Percentiles rank a stretch among this genome's conserved stretches.
These are phyloP conservation scores for Leucocoprinus sp. DNA, from an alignment of 768 basidiomycete genomes.

Conservation along the genomic window DNA sequence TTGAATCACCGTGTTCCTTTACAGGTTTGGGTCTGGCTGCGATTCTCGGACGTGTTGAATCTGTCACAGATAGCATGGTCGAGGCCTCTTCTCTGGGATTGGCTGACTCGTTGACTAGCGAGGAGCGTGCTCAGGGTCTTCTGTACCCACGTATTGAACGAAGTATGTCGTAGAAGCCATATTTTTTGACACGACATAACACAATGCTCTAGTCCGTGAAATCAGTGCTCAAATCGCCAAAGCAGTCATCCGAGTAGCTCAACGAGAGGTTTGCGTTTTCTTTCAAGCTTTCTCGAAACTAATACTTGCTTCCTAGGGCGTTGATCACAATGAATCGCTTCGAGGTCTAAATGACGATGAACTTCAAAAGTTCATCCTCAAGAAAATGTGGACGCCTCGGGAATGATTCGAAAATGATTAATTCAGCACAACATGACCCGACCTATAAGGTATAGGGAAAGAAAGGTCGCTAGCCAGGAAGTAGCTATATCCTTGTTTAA, in stretches of 20 bases:
- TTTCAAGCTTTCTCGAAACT: not conserved
- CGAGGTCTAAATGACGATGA: slow-evolving; percentile 47
- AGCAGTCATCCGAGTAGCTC: slow-evolving; percentile 72
- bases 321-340: slow-evolving; percentile 48
- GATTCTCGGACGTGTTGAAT: slow-evolving; percentile 58
- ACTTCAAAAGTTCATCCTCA: slow-evolving; percentile 43
- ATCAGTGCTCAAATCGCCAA: slow-evolving; percentile 71
- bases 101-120: slow-evolving; percentile 59
- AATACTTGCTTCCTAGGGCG: slow-evolving; percentile 28
- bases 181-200: not conserved
- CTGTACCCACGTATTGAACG: slow-evolving; percentile 81
- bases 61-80: slow-evolving; percentile 82
- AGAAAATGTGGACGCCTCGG: slow-evolving; percentile 64
- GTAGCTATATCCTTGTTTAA: not conserved
- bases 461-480: not conserved
- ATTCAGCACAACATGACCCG: not conserved
- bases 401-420: not conserved
- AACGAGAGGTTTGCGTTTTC: slow-evolving; percentile 40
- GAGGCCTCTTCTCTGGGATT: slow-evolving; percentile 81
- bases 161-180: slow-evolving; percentile 27
- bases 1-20: slow-evolving; percentile 19
- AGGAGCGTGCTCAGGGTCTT: slow-evolving; percentile 58
- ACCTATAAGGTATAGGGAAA: not conserved
- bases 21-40: slow-evolving; percentile 71
- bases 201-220: slow-evolving; percentile 49